These are phyloP conservation scores for Senna tora DNA, from an alignment of 306 rosid genomes.

Conservation along the genomic window DNA sequence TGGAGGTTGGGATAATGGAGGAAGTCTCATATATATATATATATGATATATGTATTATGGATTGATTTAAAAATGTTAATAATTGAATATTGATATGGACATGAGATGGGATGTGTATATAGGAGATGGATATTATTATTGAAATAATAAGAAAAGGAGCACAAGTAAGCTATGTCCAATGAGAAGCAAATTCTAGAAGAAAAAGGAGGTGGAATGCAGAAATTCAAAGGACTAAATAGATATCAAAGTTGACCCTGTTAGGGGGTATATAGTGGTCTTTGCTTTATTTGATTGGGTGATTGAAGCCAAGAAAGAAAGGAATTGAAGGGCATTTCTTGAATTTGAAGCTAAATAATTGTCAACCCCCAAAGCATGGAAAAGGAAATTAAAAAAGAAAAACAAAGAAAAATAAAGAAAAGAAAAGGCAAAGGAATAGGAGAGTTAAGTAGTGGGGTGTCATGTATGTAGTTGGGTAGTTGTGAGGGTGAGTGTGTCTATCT, in stretches of 20 bases:
- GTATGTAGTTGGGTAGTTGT: too few species aligned
- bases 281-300: conserved; percentile 47
- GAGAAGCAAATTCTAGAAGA: conserved; percentile 49
- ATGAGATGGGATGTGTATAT: conserved; percentile 13
- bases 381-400: conserved; percentile 24
- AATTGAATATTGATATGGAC: conserved; percentile 22
- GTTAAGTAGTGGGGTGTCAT: neutral
- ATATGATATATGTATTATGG: too few species aligned
- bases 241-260: conserved; percentile 61
- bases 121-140: neutral
- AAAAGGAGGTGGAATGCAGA: conserved; percentile 5
- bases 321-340: conserved; percentile 54
- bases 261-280: conserved; percentile 35
- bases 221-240: conserved; percentile 49
- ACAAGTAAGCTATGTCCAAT: conserved; percentile 46
- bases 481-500: neutral
- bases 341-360: conserved; percentile 55
- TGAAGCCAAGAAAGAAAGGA: conserved; percentile 8
- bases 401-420: conserved; percentile 10
- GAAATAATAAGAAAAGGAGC: conserved; percentile 7
- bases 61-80: neutral
- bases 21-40: neutral
- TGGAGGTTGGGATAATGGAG: conserved; percentile 18
- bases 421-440: neutral
- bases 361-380: conserved; percentile 41